phyloP scores from a whole-genome alignment of 345 rosid genomes.

The Pseudoturritis turrita region DNA sequence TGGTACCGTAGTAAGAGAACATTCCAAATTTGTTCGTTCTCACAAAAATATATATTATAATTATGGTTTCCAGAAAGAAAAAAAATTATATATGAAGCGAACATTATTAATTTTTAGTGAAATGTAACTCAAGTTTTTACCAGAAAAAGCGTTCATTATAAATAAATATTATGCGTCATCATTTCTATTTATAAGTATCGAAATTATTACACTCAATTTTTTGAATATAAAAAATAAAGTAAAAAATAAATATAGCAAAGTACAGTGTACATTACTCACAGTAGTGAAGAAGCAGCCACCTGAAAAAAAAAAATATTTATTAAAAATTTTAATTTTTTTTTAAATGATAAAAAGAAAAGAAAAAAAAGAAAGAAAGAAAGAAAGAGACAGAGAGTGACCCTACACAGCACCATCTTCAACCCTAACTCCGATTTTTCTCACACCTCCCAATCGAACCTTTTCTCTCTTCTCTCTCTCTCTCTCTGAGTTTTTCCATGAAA shows the following conservation, averaged over 20 bases:
- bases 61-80: background rate
- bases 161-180: background rate
- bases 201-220: conserved; percentile 20
- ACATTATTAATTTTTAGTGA: background rate
- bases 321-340: background rate
- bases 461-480: conserved; percentile 1
- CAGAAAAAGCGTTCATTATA: background rate
- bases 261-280: conserved; percentile 14
- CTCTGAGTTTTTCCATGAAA: conserved; percentile 22
- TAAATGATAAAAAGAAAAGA: background rate
- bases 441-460: conserved; percentile 12
- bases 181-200: background rate
- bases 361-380: background rate
- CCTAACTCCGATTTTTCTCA: conserved; percentile 25
- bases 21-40: background rate
- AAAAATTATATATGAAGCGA: background rate
- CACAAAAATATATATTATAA: background rate
- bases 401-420: conserved; percentile 28
- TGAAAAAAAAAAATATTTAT: background rate
- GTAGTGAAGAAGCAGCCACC: conserved; percentile 33
- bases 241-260: background rate
- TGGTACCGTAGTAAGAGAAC: background rate
- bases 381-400: conserved; percentile 23
- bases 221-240: background rate
- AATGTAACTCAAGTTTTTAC: conserved; percentile 1